Evolutionary conservation across 768 basidiomycete species (phyloP).

Genomic region (Filobasidium wieringae): DNA sequence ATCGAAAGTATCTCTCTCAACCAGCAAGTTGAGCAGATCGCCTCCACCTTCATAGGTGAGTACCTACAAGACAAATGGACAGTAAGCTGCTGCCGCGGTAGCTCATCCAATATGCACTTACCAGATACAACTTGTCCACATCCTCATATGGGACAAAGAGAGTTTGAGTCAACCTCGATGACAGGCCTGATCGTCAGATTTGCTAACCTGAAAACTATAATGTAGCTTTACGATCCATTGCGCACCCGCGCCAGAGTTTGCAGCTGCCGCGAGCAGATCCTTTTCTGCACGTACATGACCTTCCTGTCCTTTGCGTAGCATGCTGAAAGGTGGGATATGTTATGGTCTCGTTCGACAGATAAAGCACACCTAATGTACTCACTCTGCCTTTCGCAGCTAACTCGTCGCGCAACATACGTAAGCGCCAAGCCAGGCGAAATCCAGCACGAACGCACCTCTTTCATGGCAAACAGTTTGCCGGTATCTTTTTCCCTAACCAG

Average conservation of each 20-base stretch:
- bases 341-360: conserved; percentile 37
- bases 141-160: conserved; percentile 59
- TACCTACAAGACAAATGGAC: conserved; percentile 44
- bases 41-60: conserved; percentile 94
- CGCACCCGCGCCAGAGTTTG: conserved; percentile 64
- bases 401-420: too few relatives aligned
- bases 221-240: conserved; percentile 90
- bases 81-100: not conserved
- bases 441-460: conserved; percentile 54
- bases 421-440: conserved; percentile 18
- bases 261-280: conserved; percentile 82
- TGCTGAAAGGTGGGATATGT: conserved; percentile 43
- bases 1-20: conserved; percentile 52
- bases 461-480: conserved; percentile 85
- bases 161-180: not conserved
- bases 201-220: conserved; percentile 47
- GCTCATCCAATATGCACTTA: conserved; percentile 41
- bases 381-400: conserved; percentile 38
- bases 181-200: not conserved
- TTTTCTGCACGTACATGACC: conserved; percentile 93
- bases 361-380: conserved; percentile 39
- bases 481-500: conserved; percentile 72
- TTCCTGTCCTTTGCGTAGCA: conserved; percentile 93
- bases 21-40: conserved; percentile 88
- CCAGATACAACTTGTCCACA: conserved; percentile 85